A percentile compares a stretch with the other conserved stretches of the same genome.
phyloP scores from a whole-genome alignment of 73 alveolate genomes.

The Paramecium sexaurelia region DNA sequence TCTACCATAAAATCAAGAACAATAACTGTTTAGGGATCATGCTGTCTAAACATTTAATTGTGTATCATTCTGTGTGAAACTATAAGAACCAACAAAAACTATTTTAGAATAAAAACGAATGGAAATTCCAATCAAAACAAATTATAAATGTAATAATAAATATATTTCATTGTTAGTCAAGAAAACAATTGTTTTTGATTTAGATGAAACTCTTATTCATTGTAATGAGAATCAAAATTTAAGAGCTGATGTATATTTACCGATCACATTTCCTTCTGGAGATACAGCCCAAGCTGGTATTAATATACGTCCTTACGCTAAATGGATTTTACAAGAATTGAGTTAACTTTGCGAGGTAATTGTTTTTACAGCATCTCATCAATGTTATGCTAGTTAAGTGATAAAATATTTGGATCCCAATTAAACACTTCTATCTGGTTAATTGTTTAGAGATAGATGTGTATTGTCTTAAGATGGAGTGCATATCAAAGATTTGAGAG shows the following conservation, averaged over 20 bases:
- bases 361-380: conserved; percentile 77
- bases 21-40: conserved; percentile 31
- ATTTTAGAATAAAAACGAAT: background rate
- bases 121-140: background rate
- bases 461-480: conserved; percentile 74
- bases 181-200: conserved; percentile 82
- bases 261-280: conserved; percentile 82
- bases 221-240: conserved; percentile 81
- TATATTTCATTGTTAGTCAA: background rate
- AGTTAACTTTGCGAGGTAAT: conserved; percentile 75
- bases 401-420: conserved; percentile 75
- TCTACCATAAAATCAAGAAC: background rate
- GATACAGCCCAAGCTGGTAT: conserved; percentile 72
- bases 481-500: conserved; percentile 76
- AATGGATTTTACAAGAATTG: conserved; percentile 48
- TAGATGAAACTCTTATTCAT: conserved; percentile 95
- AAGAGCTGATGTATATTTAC: conserved; percentile 73
- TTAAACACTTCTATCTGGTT: conserved; percentile 62
- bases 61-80: conserved; percentile 17
- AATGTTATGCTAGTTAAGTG: conserved; percentile 72
- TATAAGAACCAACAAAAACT: background rate
- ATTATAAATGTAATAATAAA: background rate
- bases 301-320: conserved; percentile 63
- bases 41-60: conserved; percentile 40
- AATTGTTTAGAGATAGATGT: conserved; percentile 77